These are phyloP conservation scores for Bauhinia variegata DNA, from an alignment of 306 rosid species.

Conservation along the genomic window DNA sequence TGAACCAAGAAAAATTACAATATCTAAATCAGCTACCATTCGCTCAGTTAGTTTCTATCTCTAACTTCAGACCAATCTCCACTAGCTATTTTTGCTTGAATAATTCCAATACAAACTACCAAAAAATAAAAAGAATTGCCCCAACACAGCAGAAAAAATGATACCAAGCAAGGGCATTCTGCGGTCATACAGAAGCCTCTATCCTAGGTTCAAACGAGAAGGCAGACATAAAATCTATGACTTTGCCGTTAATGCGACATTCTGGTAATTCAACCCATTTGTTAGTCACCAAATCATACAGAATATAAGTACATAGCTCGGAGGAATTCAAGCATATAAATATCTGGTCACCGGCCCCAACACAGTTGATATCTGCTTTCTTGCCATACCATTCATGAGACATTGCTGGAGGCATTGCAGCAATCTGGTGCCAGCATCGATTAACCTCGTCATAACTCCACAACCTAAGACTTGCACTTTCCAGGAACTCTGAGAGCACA, in stretches of 20 bases:
- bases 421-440: slow-evolving; percentile 76
- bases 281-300: slow-evolving; percentile 64
- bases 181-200: slow-evolving; percentile 68
- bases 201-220: slow-evolving; percentile 91
- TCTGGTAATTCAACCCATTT: slow-evolving; percentile 77
- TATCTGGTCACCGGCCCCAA: slow-evolving; percentile 67
- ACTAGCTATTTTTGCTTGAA: slow-evolving; percentile 43
- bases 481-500: slow-evolving; percentile 77
- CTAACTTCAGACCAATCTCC: slow-evolving; percentile 41
- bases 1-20: slow-evolving; percentile 21
- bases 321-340: slow-evolving; percentile 78
- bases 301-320: slow-evolving; percentile 56
- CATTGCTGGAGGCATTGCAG: slow-evolving; percentile 85
- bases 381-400: slow-evolving; percentile 89
- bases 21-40: slow-evolving; percentile 41
- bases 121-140: slow-evolving; percentile 21
- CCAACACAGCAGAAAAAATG: slow-evolving; percentile 24
- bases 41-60: too few relatives aligned
- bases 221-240: slow-evolving; percentile 85
- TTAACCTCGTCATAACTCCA: slow-evolving; percentile 68
- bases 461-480: slow-evolving; percentile 75
- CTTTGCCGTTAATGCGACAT: slow-evolving; percentile 68
- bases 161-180: slow-evolving; percentile 1
- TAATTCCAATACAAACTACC: slow-evolving; percentile 25
- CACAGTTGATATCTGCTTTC: slow-evolving; percentile 93